Conservation (phyloP, 148 eudicot species). For the Nyssa sinensis region DNA sequence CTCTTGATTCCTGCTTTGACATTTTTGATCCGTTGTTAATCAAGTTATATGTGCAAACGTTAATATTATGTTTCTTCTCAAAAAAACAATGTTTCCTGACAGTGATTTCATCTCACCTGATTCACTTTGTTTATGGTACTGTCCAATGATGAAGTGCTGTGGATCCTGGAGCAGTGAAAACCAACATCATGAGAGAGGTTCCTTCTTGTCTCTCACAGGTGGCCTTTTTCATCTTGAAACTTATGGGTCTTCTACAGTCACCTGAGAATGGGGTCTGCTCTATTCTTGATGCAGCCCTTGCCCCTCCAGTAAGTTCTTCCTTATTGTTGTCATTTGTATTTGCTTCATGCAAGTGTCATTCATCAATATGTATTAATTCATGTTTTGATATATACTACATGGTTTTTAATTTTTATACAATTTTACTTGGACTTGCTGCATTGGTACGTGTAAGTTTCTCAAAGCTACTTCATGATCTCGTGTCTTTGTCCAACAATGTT, state of each 20-base stretch:
- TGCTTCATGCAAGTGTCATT: slow-evolving; percentile 3
- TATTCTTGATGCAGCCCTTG: slow-evolving; percentile 79
- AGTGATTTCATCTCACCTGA: slow-evolving; percentile 1
- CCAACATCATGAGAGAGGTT: slow-evolving; percentile 83
- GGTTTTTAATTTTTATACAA: slow-evolving; percentile 5
- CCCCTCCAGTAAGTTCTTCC: slow-evolving; percentile 69
- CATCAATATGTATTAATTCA: background rate
- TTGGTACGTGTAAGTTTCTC: background rate
- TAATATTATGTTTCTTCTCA: background rate
- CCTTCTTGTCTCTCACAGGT: slow-evolving; percentile 49
- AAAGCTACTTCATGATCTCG: background rate
- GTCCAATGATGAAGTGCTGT: slow-evolving; percentile 53
- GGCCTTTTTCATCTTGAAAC: slow-evolving; percentile 47
- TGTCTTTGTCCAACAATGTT: background rate
- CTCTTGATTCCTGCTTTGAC: background rate
- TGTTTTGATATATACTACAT: background rate
- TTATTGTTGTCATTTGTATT: background rate
- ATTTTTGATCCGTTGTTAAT: background rate
- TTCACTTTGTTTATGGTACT: background rate
- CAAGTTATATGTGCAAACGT: background rate
- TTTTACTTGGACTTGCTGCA: background rate
- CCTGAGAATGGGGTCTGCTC: slow-evolving; percentile 63
- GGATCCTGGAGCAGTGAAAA: slow-evolving; percentile 87
- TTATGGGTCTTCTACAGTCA: slow-evolving; percentile 61
- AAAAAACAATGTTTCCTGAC: background rate